Base-by-base conservation (phyloP, 495 filamentous ascomycete species). In the Massariosphaeria phaeospora region DNA sequence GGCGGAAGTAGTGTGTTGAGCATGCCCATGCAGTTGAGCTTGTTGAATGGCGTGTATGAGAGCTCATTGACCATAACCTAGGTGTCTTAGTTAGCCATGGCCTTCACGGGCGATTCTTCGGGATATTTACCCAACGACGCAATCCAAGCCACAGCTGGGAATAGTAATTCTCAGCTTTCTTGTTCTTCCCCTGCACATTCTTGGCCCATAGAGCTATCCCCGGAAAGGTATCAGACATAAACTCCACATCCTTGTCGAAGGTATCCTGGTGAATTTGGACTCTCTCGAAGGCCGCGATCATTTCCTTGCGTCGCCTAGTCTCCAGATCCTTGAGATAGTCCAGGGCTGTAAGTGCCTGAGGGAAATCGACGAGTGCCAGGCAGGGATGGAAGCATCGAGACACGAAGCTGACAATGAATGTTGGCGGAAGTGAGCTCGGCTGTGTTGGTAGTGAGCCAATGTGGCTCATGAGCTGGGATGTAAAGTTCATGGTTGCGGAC, bases 241-340 rank as follows among this genome's bases (percentile, higher is more conserved):
- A 73, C 0, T 73, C 73, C 20, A 61, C 59, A 11, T 74, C 66
- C 8, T 70, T 46, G 6, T 75, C 72, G 7, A 65, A 53, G 11
- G 57, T 62, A 2, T 74, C 64, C 7, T 67, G 60, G 13, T 69
- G 67, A n/a, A 95, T 66, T 84, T 89, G 30, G 84, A 91, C 25
- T 84, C 93, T 17, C 81, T 85, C 21, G 85, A 95, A 67, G 87
- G 86, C 67, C 85, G 85, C 41, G 81, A 94, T 68, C 84, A 93
- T 64, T 57, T 88, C 85, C 41, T 80, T 79, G 61, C 79, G 76
- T 47, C 83, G 76, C 50, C 85, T 72, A n/a, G 59, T 73, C 53
- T 89, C 83, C 20, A 89, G 69, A 51, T 86, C 82, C 52, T 77
- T 81, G 38, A 87, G 72, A 64, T 88, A 89, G 66, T 89, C 85